phyloP scores from a whole-genome alignment of 768 basidiomycete genomes.

The Rhodotorula taiwanensis region DNA sequence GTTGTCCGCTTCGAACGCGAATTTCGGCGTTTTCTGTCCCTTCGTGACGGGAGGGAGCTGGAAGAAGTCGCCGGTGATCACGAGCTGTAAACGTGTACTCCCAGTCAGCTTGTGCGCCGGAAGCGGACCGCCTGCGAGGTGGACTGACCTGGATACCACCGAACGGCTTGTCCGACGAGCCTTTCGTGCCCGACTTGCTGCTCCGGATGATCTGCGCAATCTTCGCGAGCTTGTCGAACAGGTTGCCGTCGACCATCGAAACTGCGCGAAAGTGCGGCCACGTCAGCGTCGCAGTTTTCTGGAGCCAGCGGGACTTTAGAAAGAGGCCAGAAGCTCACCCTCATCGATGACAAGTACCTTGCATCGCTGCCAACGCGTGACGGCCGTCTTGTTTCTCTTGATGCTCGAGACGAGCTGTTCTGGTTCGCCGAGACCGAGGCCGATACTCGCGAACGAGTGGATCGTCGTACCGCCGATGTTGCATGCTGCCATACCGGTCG shows the following conservation, averaged over 20 bases:
- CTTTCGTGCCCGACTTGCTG: constrained; percentile 45
- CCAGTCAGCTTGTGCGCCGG: background rate
- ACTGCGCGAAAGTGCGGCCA: too few species aligned
- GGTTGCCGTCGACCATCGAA: constrained; percentile 90
- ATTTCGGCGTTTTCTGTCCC: constrained; percentile 60
- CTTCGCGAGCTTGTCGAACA: constrained; percentile 65
- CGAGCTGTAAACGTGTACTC: constrained; percentile 51
- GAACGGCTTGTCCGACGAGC: constrained; percentile 55
- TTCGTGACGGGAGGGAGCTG: constrained; percentile 89
- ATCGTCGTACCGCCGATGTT: constrained; percentile 94
- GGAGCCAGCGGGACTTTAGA: background rate
- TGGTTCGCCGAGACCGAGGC: constrained; percentile 63
- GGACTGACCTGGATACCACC: constrained; percentile 61
- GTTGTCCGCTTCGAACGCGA: constrained; percentile 79
- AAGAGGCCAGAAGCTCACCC: constrained; percentile 50
- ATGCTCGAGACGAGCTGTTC: constrained; percentile 61
- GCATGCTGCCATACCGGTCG: constrained; percentile 94
- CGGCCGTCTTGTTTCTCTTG: constrained; percentile 69
- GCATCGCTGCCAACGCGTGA: constrained; percentile 70
- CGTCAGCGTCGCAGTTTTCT: too few species aligned
- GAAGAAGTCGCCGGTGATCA: constrained; percentile 97
- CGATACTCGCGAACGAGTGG: constrained; percentile 93
- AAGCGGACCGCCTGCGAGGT: background rate
- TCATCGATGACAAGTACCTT: constrained; percentile 84
- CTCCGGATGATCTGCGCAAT: constrained; percentile 57